A percentile compares a stretch with the other conserved stretches of the same genome.
These are phyloP conservation scores for Linnemannia zychae DNA, from an alignment of 192 early-diverging fungal genomes.

Conservation along the genomic window DNA sequence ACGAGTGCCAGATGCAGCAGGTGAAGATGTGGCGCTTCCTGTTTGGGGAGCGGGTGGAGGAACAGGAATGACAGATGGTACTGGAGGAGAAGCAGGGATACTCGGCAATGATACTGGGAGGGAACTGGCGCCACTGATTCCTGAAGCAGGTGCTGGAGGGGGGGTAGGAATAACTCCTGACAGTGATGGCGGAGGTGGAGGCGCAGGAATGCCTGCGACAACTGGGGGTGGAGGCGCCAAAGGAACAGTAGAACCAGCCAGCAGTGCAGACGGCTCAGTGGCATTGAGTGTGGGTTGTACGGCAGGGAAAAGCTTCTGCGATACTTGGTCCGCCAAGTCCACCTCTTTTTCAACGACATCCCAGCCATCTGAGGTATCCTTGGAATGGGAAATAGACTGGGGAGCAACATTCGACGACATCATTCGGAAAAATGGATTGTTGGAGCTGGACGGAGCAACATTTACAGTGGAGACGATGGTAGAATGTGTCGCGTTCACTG, in stretches of 20 bases:
- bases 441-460: slow-evolving; percentile 16
- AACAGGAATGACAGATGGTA: slow-evolving; percentile 29
- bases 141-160: slow-evolving; percentile 13
- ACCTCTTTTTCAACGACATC: slow-evolving; percentile 50
- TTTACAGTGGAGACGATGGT: not conserved
- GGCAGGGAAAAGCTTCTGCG: slow-evolving; percentile 33
- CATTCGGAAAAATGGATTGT: slow-evolving; percentile 53
- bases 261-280: not conserved
- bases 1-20: slow-evolving; percentile 41
- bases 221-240: slow-evolving; percentile 41
- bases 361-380: slow-evolving; percentile 52
- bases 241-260: not conserved
- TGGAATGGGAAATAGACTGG: slow-evolving; percentile 15
- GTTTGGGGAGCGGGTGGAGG: slow-evolving; percentile 10
- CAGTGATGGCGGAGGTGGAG: slow-evolving; percentile 31
- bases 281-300: slow-evolving; percentile 20
- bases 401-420: slow-evolving; percentile 10
- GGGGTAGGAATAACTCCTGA: slow-evolving; percentile 19
- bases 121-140: slow-evolving; percentile 2
- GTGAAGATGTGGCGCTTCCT: slow-evolving; percentile 5
- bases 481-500: slow-evolving; percentile 26
- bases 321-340: slow-evolving; percentile 19
- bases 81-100: slow-evolving; percentile 27
- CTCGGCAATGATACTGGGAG: not conserved
- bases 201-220: not conserved